Base-by-base conservation (phyloP, 495 filamentous ascomycete genomes). In the Penicillium malachiteum region DNA sequence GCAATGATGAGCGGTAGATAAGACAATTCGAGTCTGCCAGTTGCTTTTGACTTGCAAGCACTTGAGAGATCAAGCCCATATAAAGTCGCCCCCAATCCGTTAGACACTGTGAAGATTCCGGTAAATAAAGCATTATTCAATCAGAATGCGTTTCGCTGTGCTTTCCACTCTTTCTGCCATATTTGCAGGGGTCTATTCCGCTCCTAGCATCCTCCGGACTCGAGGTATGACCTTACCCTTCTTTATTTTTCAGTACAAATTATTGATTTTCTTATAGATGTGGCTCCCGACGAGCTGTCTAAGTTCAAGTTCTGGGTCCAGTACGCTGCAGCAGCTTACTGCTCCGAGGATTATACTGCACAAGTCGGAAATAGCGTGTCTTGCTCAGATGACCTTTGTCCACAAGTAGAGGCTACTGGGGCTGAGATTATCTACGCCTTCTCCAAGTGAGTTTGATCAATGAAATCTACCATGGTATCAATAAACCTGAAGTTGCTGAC, bases 281-380 rank as follows among this genome's bases (percentile, higher is more conserved):
- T 73, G 11, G 41, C 78, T 0, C 13, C 63, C 0, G 55, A 56
- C 1, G 66, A 80, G 32, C 64, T 85, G n/a, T 50, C 64, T 26
- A 73, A 78, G 14, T 75, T 90, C 50, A 58, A 78, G 13, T 80
- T 88, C 59, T 87, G 79, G 68, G 78, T 82, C n/a, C 84, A 91
- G 66, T 91, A 85, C 68, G 76, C 87, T 1, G 84, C 75, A 0
- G 84, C 87, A 0, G 65, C 82, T 4, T 88, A 87, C 66, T 92
- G 88, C 65, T 76, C 79, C 46, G 68, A 80, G 44, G 79, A 76
- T 51, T 66, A 79, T 10, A 64, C 66, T 14, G 55, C 65, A 18
- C 55, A 66, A 39, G 59, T 68, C 5, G 79, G 78, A n/a, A 60
- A 71, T 17, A 71, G 73, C 14, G 50, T 90, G 26, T 76, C 70